These are phyloP conservation scores for Arthromyces matolae DNA, from an alignment of 768 basidiomycete species.

Conservation along the genomic window DNA sequence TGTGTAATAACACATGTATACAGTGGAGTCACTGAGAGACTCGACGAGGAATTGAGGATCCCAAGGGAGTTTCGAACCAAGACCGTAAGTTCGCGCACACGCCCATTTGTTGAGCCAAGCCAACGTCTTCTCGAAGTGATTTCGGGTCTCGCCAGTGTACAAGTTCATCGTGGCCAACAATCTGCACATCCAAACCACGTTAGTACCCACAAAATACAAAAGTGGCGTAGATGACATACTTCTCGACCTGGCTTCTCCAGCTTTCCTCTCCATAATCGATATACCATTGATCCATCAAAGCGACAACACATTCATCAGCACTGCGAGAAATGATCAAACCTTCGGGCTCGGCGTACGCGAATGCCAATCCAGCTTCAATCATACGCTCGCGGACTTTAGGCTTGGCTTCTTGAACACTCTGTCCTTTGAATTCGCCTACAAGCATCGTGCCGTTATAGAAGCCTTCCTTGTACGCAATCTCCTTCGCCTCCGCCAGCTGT, in stretches of 20 bases:
- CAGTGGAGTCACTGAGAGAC: constrained; percentile 93
- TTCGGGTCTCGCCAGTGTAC: constrained; percentile 86
- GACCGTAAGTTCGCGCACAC: constrained; percentile 94
- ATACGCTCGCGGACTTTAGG: constrained; percentile 79
- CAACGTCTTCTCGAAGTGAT: constrained; percentile 87
- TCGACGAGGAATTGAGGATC: constrained; percentile 96
- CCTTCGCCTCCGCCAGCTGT: constrained; percentile 94
- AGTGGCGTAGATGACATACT: too few species aligned
- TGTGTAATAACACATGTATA: constrained; percentile 99
- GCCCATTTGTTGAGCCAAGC: constrained; percentile 99
- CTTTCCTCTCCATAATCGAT: constrained; percentile 88
- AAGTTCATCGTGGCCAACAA: constrained; percentile 84
- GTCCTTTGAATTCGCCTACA: constrained; percentile 87
- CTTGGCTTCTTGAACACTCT: constrained; percentile 89
- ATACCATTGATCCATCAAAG: constrained; percentile 99
- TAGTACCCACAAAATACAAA: constrained; percentile 1
- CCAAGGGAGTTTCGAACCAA: constrained; percentile 96
- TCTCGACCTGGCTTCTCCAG: constrained; percentile 88
- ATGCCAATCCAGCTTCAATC: constrained; percentile 73
- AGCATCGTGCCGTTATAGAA: constrained; percentile 94
- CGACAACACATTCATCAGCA: constrained; percentile 97
- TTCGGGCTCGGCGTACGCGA: constrained; percentile 95
- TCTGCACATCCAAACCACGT: constrained; percentile 35
- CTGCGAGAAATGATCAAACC: constrained; percentile 78
- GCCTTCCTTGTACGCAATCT: constrained; percentile 96